Evolutionary conservation across 148 eudicot species (phyloP).

Genomic region (Camellia lanceoleosa): DNA sequence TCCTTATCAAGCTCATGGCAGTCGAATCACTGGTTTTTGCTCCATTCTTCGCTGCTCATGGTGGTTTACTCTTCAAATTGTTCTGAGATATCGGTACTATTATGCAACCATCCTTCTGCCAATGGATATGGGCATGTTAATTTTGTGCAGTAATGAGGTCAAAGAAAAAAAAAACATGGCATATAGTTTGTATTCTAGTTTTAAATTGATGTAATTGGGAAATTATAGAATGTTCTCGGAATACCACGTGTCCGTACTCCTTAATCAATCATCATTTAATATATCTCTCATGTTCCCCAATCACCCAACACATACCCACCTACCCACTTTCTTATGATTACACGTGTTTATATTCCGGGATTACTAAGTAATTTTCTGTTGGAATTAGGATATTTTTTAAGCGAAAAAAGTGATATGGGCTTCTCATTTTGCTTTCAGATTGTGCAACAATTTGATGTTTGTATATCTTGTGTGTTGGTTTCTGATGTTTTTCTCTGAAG

Average conservation of each 20-base stretch:
- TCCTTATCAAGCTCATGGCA: conserved; percentile 24
- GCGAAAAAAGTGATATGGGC: not conserved
- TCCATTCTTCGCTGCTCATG: conserved; percentile 17
- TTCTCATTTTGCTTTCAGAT: not conserved
- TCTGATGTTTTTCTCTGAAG: not conserved
- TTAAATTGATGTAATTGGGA: not conserved
- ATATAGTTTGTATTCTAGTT: not conserved
- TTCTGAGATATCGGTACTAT: not conserved
- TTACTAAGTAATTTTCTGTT: too few relatives aligned
- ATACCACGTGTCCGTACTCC: too few relatives aligned
- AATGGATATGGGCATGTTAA: not conserved
- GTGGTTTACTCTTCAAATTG: conserved; percentile 17
- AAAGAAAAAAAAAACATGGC: too few relatives aligned
- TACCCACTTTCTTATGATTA: too few relatives aligned
- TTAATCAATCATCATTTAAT: too few relatives aligned
- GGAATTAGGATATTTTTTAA: too few relatives aligned
- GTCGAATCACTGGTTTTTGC: conserved; percentile 19
- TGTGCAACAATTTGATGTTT: not conserved
- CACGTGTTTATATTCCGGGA: too few relatives aligned
- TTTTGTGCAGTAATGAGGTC: not conserved
- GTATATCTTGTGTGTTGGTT: not conserved
- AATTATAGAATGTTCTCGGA: not conserved
- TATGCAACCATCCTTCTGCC: not conserved
- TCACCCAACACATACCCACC: too few relatives aligned
- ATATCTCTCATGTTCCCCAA: too few relatives aligned